These are phyloP conservation scores for Hyphopichia fennica DNA, from an alignment of 1,139 yeast genomes.

Conservation along the genomic window DNA sequence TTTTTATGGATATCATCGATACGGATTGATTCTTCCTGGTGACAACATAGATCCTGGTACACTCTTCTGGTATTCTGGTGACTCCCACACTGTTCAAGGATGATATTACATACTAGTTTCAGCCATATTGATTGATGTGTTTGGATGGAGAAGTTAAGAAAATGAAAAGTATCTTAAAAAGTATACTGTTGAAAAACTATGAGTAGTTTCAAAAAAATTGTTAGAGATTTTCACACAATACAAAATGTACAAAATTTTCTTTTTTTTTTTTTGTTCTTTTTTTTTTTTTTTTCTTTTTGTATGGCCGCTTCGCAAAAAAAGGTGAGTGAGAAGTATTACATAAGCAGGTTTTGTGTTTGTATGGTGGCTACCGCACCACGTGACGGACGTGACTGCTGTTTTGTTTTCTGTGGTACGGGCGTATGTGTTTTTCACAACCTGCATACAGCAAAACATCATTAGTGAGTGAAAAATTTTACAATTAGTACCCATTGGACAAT, in stretches of 20 bases:
- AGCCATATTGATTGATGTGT: conserved; percentile 35
- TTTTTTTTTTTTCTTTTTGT: neutral
- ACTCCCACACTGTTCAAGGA: too few species aligned
- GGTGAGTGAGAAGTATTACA: neutral
- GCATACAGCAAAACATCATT: too few species aligned
- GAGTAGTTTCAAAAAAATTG: neutral
- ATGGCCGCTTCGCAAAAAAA: neutral
- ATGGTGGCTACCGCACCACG: conserved; percentile 4
- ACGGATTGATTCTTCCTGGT: too few species aligned
- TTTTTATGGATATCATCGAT: too few species aligned
- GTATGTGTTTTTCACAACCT: neutral
- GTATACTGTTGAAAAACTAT: neutral
- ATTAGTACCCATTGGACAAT: neutral
- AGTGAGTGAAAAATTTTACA: conserved; percentile 3
- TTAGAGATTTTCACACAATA: neutral
- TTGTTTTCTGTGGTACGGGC: neutral
- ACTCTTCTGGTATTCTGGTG: too few species aligned
- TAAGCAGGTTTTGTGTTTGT: neutral
- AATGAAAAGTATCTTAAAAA: neutral
- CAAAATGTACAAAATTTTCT: neutral
- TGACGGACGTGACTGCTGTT: conserved; percentile 16
- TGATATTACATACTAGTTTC: conserved; percentile 45
- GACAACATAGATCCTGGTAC: too few species aligned
- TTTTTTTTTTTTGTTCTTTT: too few species aligned
- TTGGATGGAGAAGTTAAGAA: conserved; percentile 2